A percentile compares a stretch with the other conserved stretches of the same genome.
Conservation (phyloP, 1,284 basidiomycete genomes). For the Ustilago shanxiensis region DNA sequence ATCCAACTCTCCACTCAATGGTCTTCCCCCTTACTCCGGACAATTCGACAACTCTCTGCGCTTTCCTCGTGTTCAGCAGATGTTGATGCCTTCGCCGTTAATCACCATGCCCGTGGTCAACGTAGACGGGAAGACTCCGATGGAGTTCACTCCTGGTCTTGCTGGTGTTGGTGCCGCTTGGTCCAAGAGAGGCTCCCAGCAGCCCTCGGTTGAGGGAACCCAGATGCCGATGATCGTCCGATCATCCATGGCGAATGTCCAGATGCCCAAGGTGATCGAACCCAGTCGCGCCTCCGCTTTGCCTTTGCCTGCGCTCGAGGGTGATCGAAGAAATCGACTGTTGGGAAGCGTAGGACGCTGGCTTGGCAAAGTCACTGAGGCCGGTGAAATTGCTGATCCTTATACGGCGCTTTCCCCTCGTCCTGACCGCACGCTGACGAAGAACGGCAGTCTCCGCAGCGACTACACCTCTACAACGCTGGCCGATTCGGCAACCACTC, state of each 20-base stretch:
- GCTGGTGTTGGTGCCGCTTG: slow-evolving; percentile 48
- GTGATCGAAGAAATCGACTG: slow-evolving; percentile 25
- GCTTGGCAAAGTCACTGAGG: slow-evolving; percentile 36
- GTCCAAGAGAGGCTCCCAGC: slow-evolving; percentile 21
- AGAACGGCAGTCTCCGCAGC: slow-evolving; percentile 46
- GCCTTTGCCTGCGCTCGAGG: slow-evolving; percentile 30
- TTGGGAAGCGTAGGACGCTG: slow-evolving; percentile 40
- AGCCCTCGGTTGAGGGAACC: slow-evolving; percentile 6
- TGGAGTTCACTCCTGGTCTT: slow-evolving; percentile 43
- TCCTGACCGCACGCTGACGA: slow-evolving; percentile 34
- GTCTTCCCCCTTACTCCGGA: background rate
- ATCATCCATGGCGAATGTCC: slow-evolving; percentile 4
- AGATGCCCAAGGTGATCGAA: slow-evolving; percentile 33
- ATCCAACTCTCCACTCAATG: slow-evolving; percentile 21
- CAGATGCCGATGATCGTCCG: slow-evolving; percentile 1
- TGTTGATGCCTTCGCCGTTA: slow-evolving; percentile 16
- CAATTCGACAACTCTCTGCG: slow-evolving; percentile 1
- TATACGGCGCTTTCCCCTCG: slow-evolving; percentile 39
- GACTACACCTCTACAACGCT: slow-evolving; percentile 39
- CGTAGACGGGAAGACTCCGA: background rate
- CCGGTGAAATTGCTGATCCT: slow-evolving; percentile 34
- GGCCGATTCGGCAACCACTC: slow-evolving; percentile 23
- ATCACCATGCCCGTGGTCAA: slow-evolving; percentile 10
- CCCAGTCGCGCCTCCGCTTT: slow-evolving; percentile 28
- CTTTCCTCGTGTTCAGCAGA: slow-evolving; percentile 14